Base-by-base conservation (phyloP, 257 asterid species). In the Solanum medicagineum region DNA sequence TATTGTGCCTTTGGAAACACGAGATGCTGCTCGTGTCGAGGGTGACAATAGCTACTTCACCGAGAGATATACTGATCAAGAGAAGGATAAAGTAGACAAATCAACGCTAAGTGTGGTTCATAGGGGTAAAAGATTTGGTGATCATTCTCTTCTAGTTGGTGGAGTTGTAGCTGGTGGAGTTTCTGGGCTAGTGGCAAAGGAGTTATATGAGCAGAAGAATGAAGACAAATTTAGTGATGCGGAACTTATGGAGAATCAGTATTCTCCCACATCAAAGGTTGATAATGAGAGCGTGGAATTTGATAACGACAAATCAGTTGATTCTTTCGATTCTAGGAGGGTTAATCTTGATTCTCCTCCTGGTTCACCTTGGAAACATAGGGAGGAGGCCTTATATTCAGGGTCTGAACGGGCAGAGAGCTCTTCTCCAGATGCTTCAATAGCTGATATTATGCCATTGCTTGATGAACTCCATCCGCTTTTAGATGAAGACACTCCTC, bases 391-490 rank as follows among this genome's bases (percentile, higher is more conserved):
- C 53, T 45, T 84, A 54, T 54, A 82, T 89, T 92, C 94, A 55
- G 98, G 89, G 26, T 95, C 98, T 10, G 94, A 90, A 85, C 84
- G 91, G 22, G 97, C 94, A 16, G 98, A 96, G 89, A 96, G 98
- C 84, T 95, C 95, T 8, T 94, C 98, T 85, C 98, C 98, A 0
- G 96, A 93, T 90, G 95, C 98, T 53, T 93, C 98, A 24, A 90
- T 95, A 97, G 94, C 97, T 83, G 98, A 96, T 86, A 93, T 93
- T n/a, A 90, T 91, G 81, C 98, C 98, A 11, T 90, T 95, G 97
- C 97, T 95, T 20, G 98, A 95, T 86, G 98, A 95, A 88, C 96
- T 95, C 80, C 98, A 93, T 85, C 98, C 98, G 0, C 91, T 95
- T 83, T 86, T 95, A 81, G 95, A 93, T 68, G 94, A 90, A 82